phyloP scores from a whole-genome alignment of 2,329 filamentous ascomycete species.

The Arthrobotrys musiformis region DNA sequence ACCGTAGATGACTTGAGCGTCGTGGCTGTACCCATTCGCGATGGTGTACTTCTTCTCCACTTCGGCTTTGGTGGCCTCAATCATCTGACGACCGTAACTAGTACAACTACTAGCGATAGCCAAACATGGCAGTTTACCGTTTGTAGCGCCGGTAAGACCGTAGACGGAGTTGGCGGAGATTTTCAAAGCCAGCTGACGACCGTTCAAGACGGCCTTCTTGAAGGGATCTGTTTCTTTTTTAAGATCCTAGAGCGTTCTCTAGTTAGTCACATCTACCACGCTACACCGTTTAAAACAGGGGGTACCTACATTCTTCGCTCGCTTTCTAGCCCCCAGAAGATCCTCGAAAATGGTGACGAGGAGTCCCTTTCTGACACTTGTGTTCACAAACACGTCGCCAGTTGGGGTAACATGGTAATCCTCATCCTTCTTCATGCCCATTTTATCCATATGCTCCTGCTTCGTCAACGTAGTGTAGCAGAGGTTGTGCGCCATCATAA shows the following conservation, averaged over 20 bases:
- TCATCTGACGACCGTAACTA: conserved; percentile 97
- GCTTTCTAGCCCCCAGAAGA: conserved; percentile 87
- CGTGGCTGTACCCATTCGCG: conserved; percentile 91
- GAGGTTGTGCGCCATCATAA: conserved; percentile 98
- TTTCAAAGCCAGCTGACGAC: conserved; percentile 94
- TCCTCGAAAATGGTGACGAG: conserved; percentile 96
- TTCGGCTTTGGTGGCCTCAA: conserved; percentile 95
- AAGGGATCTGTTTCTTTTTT: conserved; percentile 96
- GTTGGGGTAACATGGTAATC: conserved; percentile 98
- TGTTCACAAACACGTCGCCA: conserved; percentile 89
- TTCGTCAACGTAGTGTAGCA: conserved; percentile 95
- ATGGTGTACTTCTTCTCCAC: conserved; percentile 90
- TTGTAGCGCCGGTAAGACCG: conserved; percentile 93
- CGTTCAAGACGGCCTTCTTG: conserved; percentile 97
- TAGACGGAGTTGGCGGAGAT: conserved; percentile 98
- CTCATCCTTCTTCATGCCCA: conserved; percentile 82
- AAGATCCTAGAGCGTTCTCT: conserved; percentile 54
- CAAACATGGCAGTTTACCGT: conserved; percentile 93
- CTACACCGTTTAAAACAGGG: background rate
- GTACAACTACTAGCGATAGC: conserved; percentile 97
- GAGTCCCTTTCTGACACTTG: conserved; percentile 88
- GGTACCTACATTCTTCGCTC: conserved; percentile 67
- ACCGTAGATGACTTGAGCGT: conserved; percentile 97
- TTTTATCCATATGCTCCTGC: conserved; percentile 78
- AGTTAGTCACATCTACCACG: background rate